Conservation (phyloP, 2,329 filamentous ascomycete genomes). For the Ophiostoma angusticollis region DNA sequence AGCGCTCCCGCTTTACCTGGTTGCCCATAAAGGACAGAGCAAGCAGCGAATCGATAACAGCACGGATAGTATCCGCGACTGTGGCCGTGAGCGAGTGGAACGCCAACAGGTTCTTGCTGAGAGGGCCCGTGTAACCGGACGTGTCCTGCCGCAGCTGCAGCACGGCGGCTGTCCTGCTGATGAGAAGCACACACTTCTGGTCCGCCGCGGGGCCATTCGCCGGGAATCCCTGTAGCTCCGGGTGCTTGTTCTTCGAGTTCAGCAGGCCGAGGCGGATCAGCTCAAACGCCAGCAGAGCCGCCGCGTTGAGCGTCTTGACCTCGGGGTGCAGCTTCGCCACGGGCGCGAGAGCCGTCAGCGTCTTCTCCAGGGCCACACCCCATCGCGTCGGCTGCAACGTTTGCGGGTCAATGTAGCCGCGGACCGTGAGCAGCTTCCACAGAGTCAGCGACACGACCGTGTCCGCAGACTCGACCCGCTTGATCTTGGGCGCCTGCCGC, state of each 20-base stretch:
- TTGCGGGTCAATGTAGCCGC: constrained; percentile 63
- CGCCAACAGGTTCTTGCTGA: constrained; percentile 77
- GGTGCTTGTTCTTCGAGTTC: constrained; percentile 50
- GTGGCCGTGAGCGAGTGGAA: constrained; percentile 76
- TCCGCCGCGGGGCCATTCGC: constrained; percentile 54
- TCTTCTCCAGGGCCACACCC: constrained; percentile 66
- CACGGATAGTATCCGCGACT: constrained; percentile 66
- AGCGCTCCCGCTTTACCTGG: constrained; percentile 58
- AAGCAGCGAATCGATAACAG: constrained; percentile 71
- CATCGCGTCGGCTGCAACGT: constrained; percentile 69
- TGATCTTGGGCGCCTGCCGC: constrained; percentile 43
- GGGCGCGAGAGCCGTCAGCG: constrained; percentile 49
- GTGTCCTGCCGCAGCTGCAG: constrained; percentile 69
- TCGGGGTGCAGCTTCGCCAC: constrained; percentile 32
- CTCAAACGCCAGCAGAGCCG: constrained; percentile 73
- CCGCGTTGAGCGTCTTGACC: constrained; percentile 52
- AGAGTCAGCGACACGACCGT: constrained; percentile 59
- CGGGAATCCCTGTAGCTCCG: constrained; percentile 42
- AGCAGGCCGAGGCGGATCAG: constrained; percentile 68
- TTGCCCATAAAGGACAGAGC: constrained; percentile 70
- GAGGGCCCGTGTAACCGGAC: constrained; percentile 86
- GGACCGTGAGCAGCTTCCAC: constrained; percentile 81
- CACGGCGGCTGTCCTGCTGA: constrained; percentile 76
- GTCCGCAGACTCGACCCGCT: constrained; percentile 46
- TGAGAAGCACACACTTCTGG: constrained; percentile 62